Conservation (phyloP, 106 monocot species). For the Dendrobium huoshanense region DNA sequence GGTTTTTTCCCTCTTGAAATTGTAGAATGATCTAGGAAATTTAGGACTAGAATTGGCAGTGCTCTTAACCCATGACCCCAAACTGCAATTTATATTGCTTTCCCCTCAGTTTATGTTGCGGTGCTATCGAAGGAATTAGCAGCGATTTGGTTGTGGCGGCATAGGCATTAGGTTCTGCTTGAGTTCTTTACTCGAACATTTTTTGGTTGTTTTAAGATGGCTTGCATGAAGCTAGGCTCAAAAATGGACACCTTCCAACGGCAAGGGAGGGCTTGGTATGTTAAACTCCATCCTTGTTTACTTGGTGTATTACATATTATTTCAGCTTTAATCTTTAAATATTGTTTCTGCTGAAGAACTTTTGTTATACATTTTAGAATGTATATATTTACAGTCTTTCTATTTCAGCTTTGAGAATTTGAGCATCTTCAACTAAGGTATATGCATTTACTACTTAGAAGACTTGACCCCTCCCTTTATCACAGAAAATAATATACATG, state of each 20-base stretch:
- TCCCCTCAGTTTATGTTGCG: not conserved
- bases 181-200: not conserved
- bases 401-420: not conserved
- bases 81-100: not conserved
- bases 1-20: no score
- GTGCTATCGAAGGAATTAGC: not conserved
- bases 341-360: not conserved
- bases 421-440: not conserved
- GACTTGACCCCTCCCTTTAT: not conserved
- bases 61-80: not conserved
- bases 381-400: not conserved
- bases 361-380: not conserved
- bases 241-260: constrained; percentile 31
- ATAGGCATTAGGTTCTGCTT: not conserved
- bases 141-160: not conserved
- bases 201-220: constrained; percentile 12
- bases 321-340: not conserved
- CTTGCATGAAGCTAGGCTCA: constrained; percentile 33
- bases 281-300: not conserved
- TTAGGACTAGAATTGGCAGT: no score
- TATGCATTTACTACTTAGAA: not conserved
- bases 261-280: constrained; percentile 44
- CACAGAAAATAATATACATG: not conserved
- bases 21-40: no score
- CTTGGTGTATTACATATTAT: no score